phyloP scores from a whole-genome alignment of 2,329 filamentous ascomycete genomes.

The Aureobasidium leucospermi region DNA sequence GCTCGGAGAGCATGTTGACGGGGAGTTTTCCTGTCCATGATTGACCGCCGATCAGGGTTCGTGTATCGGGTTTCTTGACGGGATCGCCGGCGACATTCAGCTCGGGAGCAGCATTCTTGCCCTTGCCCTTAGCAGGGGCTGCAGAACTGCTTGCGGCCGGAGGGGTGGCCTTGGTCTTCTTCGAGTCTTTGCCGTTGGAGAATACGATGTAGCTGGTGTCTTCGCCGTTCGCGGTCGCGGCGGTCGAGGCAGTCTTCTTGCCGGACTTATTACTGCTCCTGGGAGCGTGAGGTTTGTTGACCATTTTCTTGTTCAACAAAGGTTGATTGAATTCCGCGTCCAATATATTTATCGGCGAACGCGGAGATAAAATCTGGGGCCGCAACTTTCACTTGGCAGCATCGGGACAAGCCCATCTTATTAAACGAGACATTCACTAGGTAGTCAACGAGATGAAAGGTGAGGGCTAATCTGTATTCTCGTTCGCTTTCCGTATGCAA shows the following conservation, averaged over 20 bases:
- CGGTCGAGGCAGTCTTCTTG: conserved; percentile 25
- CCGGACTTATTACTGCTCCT: conserved; percentile 31
- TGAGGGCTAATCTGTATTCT: too few relatives aligned
- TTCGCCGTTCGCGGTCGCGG: conserved; percentile 34
- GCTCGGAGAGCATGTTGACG: conserved; percentile 85
- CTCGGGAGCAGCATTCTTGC: conserved; percentile 21
- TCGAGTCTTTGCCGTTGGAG: conserved; percentile 37
- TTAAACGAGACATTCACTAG: too few relatives aligned
- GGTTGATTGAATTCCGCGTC: not conserved
- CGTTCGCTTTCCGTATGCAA: too few relatives aligned
- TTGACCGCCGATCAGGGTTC: conserved; percentile 82
- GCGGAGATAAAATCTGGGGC: conserved; percentile 2
- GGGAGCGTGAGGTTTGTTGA: conserved; percentile 43
- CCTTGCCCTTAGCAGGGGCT: conserved; percentile 24
- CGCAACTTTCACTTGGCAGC: not conserved
- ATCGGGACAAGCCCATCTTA: too few relatives aligned
- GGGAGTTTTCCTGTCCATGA: conserved; percentile 98
- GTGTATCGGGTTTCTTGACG: conserved; percentile 54
- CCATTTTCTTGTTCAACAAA: conserved; percentile 28
- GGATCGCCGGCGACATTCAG: conserved; percentile 23
- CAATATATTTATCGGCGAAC: not conserved
- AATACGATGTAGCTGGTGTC: conserved; percentile 45
- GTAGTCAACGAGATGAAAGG: too few relatives aligned
- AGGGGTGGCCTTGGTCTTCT: conserved; percentile 32
- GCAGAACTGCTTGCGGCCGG: conserved; percentile 15